Evolutionary conservation across 225 moss, liverwort and hornwort species (phyloP).

Genomic region (Bryoerythrophyllum caledonicum): DNA sequence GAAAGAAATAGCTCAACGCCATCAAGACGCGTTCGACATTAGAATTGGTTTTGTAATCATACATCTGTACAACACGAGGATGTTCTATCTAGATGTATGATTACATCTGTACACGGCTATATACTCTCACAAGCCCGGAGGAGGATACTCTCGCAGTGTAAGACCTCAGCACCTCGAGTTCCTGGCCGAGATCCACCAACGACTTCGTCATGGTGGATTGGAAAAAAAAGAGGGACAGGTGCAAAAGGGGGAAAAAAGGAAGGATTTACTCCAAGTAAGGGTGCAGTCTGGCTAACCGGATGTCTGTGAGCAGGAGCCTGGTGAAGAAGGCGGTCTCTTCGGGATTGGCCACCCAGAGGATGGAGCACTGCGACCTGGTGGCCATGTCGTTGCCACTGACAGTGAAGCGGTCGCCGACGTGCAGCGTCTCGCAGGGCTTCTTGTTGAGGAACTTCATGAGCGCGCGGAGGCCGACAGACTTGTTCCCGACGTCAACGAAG

Average conservation of each 20-base stretch:
- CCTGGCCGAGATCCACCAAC: background rate
- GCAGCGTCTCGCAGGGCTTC: constrained; percentile 69
- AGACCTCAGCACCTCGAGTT: constrained; percentile 1
- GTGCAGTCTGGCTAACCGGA: constrained; percentile 61
- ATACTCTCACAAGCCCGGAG: background rate
- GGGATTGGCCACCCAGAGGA: constrained; percentile 95
- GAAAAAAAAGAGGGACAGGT: too few relatives aligned
- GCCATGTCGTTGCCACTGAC: constrained; percentile 93
- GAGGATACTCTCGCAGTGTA: background rate
- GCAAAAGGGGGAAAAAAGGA: too few relatives aligned
- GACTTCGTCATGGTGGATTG: constrained; percentile 11
- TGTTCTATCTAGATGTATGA: background rate
- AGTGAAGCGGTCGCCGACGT: constrained; percentile 90
- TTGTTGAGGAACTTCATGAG: constrained; percentile 83
- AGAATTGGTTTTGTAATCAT: constrained; percentile 7
- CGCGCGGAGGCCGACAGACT: constrained; percentile 81
- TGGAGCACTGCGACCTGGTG: constrained; percentile 87
- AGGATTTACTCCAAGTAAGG: constrained; percentile 62
- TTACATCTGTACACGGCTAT: background rate
- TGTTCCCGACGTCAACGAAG: constrained; percentile 74
- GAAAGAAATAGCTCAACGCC: background rate
- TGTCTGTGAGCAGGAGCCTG: constrained; percentile 68
- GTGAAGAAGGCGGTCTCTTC: constrained; percentile 97
- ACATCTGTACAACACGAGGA: constrained; percentile 32
- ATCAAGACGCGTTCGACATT: background rate